These are phyloP conservation scores for Suillus decipiens DNA, from an alignment of 768 basidiomycete species.

Conservation along the genomic window DNA sequence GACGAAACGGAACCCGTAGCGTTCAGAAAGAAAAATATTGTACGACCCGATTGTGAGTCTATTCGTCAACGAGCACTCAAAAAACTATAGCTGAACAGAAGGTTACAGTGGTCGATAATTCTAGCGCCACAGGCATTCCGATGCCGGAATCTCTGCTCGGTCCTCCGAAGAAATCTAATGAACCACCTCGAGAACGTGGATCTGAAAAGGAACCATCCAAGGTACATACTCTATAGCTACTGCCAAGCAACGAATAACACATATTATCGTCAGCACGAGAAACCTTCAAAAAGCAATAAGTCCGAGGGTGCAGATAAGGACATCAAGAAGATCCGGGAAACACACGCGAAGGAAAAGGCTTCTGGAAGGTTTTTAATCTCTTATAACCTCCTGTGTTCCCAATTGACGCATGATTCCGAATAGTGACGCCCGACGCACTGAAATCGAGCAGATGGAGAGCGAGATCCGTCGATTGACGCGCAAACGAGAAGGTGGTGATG, in stretches of 20 bases:
- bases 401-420: conserved; percentile 8
- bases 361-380: conserved; percentile 52
- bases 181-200: conserved; percentile 7
- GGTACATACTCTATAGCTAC: conserved; percentile 13
- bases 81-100: conserved; percentile 5
- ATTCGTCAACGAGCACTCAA: neutral
- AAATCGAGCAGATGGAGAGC: conserved; percentile 87
- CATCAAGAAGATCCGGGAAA: conserved; percentile 70
- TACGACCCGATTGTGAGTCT: conserved; percentile 77
- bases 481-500: conserved; percentile 53
- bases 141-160: conserved; percentile 14
- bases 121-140: conserved; percentile 9
- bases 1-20: conserved; percentile 55
- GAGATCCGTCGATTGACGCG: conserved; percentile 80
- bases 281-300: conserved; percentile 40
- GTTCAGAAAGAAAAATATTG: conserved; percentile 81
- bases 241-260: neutral
- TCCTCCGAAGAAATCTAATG: conserved; percentile 3
- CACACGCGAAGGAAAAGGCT: conserved; percentile 71
- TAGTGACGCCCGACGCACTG: conserved; percentile 66
- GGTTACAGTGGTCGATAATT: conserved; percentile 26
- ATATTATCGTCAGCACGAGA: conserved; percentile 16
- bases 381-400: neutral
- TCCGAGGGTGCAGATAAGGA: conserved; percentile 43
- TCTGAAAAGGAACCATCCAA: conserved; percentile 17